Percentiles rank a stretch among this genome's conserved stretches.
Conservation (phyloP, 805 yeast genomes). For the Geotrichum ghanense region DNA sequence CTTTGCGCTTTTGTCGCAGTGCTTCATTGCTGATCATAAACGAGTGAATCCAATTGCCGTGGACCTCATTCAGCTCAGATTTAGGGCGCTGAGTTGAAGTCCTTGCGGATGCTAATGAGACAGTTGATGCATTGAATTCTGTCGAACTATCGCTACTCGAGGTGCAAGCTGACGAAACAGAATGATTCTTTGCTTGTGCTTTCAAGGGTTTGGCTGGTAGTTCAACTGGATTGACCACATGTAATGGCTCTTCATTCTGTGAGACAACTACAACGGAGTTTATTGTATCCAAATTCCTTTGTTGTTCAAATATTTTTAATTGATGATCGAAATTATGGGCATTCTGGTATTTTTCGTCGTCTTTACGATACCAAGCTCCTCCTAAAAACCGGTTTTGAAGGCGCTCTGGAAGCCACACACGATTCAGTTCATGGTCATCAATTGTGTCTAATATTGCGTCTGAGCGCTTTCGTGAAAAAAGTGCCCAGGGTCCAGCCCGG, state of each 20-base stretch:
- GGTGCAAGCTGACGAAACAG: neutral
- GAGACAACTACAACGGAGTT: neutral
- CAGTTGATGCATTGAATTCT: neutral
- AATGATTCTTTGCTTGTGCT: neutral
- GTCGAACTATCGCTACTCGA: neutral
- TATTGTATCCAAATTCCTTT: neutral
- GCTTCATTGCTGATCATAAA: neutral
- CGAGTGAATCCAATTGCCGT: neutral
- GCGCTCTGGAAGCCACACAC: neutral
- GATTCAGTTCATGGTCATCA: neutral
- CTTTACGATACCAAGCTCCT: neutral
- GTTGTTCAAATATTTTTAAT: neutral
- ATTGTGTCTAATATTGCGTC: constrained; percentile 1
- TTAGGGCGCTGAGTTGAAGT: neutral
- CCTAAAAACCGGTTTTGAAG: neutral
- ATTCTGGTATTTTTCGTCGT: neutral
- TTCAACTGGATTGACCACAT: too few relatives aligned
- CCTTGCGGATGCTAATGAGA: neutral
- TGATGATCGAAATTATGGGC: neutral
- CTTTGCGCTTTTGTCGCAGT: neutral
- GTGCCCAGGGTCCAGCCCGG: neutral
- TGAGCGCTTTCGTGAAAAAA: neutral
- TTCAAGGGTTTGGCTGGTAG: neutral
- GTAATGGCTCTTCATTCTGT: neutral
- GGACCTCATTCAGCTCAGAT: neutral